Evolutionary conservation across 2,329 filamentous ascomycete genomes (phyloP).

Genomic region (Penicillium sp.): DNA sequence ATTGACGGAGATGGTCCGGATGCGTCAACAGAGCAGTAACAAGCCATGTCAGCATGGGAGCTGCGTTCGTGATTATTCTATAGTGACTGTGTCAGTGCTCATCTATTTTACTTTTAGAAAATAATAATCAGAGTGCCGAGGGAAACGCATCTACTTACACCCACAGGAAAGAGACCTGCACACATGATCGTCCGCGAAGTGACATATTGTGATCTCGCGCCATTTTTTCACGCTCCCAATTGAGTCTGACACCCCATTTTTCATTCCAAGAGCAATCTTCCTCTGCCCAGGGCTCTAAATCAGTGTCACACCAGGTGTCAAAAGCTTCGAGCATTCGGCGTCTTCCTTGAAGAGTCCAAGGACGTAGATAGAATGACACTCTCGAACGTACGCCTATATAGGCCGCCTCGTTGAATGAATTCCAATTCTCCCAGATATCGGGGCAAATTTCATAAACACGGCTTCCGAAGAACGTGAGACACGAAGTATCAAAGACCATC

Average conservation of each 20-base stretch:
- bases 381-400: slow-evolving; percentile 13
- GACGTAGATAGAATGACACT: slow-evolving; percentile 1
- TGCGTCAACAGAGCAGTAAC: slow-evolving; percentile 8
- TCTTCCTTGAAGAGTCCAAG: slow-evolving; percentile 4
- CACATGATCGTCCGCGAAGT: slow-evolving; percentile 10
- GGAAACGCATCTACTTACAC: slow-evolving; percentile 8
- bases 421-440: slow-evolving; percentile 10
- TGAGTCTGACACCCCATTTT: slow-evolving; percentile 14
- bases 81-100: background rate
- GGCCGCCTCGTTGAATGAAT: slow-evolving; percentile 9
- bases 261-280: slow-evolving; percentile 9
- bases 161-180: slow-evolving; percentile 13
- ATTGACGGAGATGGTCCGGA: background rate
- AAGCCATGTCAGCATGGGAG: slow-evolving; percentile 11
- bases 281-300: slow-evolving; percentile 9
- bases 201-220: slow-evolving; percentile 10
- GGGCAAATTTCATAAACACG: slow-evolving; percentile 6
- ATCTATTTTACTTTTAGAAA: too few relatives aligned
- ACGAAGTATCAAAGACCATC: slow-evolving; percentile 11
- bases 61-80: slow-evolving; percentile 14
- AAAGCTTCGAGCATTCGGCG: slow-evolving; percentile 7
- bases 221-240: slow-evolving; percentile 14
- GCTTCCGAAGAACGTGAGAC: slow-evolving; percentile 12
- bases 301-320: slow-evolving; percentile 11
- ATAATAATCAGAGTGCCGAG: too few relatives aligned